phyloP scores from a whole-genome alignment of 306 rosid genomes.

The Fagus crenata region DNA sequence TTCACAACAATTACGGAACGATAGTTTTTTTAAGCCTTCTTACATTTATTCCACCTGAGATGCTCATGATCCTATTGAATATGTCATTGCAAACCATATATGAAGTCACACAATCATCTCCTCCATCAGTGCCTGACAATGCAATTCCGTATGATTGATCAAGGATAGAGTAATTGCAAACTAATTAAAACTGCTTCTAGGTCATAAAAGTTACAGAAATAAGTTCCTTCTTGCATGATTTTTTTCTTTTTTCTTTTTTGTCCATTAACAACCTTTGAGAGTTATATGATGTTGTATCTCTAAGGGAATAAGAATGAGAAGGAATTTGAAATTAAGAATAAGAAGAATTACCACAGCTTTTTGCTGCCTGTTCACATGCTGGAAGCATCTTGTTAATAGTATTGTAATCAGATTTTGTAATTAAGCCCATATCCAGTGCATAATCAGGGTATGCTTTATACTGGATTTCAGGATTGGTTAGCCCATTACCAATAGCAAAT shows the following conservation, averaged over 20 bases:
- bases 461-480: conserved; percentile 83
- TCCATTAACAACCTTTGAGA: neutral
- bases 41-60: conserved; percentile 59
- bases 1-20: neutral
- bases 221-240: neutral
- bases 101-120: conserved; percentile 51
- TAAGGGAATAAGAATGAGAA: neutral
- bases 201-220: neutral
- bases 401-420: conserved; percentile 45
- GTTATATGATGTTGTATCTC: neutral
- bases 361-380: conserved; percentile 51
- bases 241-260: neutral
- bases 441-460: conserved; percentile 75
- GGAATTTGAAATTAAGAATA: neutral
- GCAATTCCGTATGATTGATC: conserved; percentile 17
- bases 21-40: conserved; percentile 23
- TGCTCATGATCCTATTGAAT: conserved; percentile 41
- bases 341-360: conserved; percentile 57
- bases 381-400: conserved; percentile 53
- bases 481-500: conserved; percentile 86
- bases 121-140: conserved; percentile 58
- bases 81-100: conserved; percentile 44
- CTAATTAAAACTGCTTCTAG: no score
- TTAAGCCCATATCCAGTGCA: conserved; percentile 62
- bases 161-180: conserved; percentile 5